These are phyloP conservation scores for Henckelia pumila DNA, from an alignment of 257 asterid genomes.

Conservation along the genomic window DNA sequence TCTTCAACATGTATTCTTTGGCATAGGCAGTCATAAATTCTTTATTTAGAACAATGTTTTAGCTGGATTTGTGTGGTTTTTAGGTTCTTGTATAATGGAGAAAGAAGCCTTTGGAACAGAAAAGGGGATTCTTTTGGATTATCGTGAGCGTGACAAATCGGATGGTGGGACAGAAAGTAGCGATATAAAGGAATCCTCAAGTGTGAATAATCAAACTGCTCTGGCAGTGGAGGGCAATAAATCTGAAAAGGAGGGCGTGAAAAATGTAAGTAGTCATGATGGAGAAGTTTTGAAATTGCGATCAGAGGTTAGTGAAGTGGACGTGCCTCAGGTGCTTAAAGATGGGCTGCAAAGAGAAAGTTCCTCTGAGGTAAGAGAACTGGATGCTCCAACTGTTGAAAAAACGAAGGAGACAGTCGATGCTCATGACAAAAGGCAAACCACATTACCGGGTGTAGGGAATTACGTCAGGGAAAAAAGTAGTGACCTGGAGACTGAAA, in stretches of 20 bases:
- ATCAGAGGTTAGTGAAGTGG: constrained; percentile 18
- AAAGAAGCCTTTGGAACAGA: constrained; percentile 29
- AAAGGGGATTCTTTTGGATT: constrained; percentile 20
- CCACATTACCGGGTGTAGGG: constrained; percentile 18
- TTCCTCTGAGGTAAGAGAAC: constrained; percentile 25
- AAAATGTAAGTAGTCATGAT: constrained; percentile 25
- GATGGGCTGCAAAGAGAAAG: constrained; percentile 26
- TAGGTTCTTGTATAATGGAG: constrained; percentile 31
- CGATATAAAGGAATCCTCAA: constrained; percentile 18
- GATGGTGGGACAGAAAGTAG: constrained; percentile 16
- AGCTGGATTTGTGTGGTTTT: constrained; percentile 20
- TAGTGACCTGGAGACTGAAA: constrained; percentile 30
- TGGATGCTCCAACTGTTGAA: constrained; percentile 26
- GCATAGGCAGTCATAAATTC: constrained; percentile 5
- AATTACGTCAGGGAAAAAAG: constrained; percentile 28
- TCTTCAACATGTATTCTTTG: neutral
- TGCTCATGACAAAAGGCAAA: constrained; percentile 28
- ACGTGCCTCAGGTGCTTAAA: constrained; percentile 13
- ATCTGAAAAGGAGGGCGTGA: constrained; percentile 21
- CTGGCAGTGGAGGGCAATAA: constrained; percentile 25
- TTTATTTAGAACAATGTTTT: constrained; percentile 13
- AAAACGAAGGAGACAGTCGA: constrained; percentile 29
- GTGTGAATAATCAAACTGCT: constrained; percentile 20
- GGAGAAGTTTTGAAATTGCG: constrained; percentile 17
- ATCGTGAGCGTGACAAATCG: constrained; percentile 12